These are phyloP conservation scores for Jacaranda copaia DNA, from an alignment of 257 asterid genomes.

Conservation along the genomic window DNA sequence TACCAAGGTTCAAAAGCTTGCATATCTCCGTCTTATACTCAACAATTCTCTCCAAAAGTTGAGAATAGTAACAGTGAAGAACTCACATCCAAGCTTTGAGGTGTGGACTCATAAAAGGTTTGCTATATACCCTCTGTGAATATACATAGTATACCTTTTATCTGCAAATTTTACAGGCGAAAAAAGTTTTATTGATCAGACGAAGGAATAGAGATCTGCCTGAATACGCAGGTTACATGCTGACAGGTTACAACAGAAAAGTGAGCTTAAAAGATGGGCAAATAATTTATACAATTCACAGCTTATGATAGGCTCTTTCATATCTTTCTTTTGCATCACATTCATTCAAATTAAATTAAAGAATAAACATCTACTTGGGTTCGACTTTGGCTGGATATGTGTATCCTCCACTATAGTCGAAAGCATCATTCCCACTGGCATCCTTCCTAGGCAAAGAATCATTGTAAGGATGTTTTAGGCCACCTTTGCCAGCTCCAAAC, in stretches of 20 bases:
- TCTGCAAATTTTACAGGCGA: no score
- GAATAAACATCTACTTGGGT: conserved; percentile 44
- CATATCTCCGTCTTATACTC: no score
- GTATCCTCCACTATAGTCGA: conserved; percentile 66
- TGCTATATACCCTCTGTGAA: no score
- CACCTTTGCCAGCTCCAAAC: conserved; percentile 58
- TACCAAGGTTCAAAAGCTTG: no score
- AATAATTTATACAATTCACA: conserved; percentile 24
- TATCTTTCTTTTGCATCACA: conserved; percentile 1
- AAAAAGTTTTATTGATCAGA: conserved; percentile 29
- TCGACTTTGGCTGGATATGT: conserved; percentile 56
- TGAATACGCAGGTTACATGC: not conserved
- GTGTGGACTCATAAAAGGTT: no score
- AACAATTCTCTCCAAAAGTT: no score
- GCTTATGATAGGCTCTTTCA: not conserved
- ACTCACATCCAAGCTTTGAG: no score
- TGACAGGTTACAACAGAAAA: conserved; percentile 11
- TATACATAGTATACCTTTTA: no score
- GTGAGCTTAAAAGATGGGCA: no score
- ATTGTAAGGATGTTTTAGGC: conserved; percentile 56
- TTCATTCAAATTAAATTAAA: conserved; percentile 20
- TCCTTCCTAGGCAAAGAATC: conserved; percentile 48
- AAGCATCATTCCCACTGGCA: conserved; percentile 48
- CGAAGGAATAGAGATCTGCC: not conserved
- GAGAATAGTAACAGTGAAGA: no score